Evolutionary conservation across 345 rosid genomes (phyloP), one percentile per base, ranked within the genome.

Genomic region (Eucalyptus shirleyi): DNA sequence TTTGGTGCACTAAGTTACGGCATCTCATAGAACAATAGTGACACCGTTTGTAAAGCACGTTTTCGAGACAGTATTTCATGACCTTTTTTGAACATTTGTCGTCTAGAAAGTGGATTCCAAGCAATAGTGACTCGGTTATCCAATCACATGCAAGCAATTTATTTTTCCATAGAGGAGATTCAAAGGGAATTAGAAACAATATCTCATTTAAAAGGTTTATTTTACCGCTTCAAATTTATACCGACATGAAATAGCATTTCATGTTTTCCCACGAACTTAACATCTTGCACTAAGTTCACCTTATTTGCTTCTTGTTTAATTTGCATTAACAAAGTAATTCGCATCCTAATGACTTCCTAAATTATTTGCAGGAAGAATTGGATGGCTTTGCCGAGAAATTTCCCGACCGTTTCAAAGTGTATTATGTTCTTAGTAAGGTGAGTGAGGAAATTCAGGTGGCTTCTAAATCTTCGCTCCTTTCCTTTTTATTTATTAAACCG

Each of bases 341-440:
- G 8, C 15, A 19, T 50, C 50, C 50, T 34, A 13, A 30, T 32
- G 88, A 23, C 17, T 47, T 65, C 47, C 28, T 42, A 24, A 8
- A 77, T 28, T n/a, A 1, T 40, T 49, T 88, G 50, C 91, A 94
- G 96, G 91, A 91, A 50, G 94, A 93, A 86, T 85, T 94, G 55
- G 95, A 94, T 69, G 49, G 47, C 87, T 91, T 93, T 86, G 92
- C 93, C 44, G 34, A 62, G 12, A 92, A 45, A 60, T 92, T 89
- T 89, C 89, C 93, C 9, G 85, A 50, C 55, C 91, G 90, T 83
- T 93, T 93, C 91, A 89, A 88, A 44, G 88, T 94, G 50, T 94
- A 93, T 89, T 93, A 93, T 53, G 96, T 93, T 87, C 89, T 94
- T 85, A 91, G 88, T 89, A 88, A 93, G 93, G 95, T 94, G 51